Evolutionary conservation across 2,329 filamentous ascomycete species (phyloP), one percentile per base, ranked within the genome.

Genomic region (Pseudogymnoascus sp.): DNA sequence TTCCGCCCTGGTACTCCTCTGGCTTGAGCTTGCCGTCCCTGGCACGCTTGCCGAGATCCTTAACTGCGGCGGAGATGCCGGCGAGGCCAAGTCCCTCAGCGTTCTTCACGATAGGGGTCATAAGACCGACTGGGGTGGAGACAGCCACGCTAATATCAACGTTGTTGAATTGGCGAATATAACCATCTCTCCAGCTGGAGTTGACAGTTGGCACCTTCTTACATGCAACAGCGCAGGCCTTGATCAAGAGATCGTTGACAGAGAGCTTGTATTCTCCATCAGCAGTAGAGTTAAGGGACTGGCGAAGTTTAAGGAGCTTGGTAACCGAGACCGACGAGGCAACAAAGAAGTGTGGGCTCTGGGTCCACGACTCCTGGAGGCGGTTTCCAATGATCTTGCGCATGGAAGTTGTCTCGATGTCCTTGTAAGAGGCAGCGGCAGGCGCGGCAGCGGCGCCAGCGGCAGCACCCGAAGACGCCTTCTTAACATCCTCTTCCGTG

Each of bases 161-260:
- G 59, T 82, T 88, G 77, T 88, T 91, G 84, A 91, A 90, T 77
- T 96, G 89, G 69, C 94, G 91, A 77, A 99, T 95, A 69, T 88
- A 81, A 65, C 90, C 91, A 69, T 86, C 87, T 70, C 88, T 85
- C 92, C 94, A 99, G 74, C 89, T 92, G 57, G 92, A 92, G 83
- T 99, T 99, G 76, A 92, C 94, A 65, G 89, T 83, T 62, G 94
- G 94, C 56, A 97, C 92, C 83, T 96, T 96, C 78, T 87, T 87
- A 73, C 88, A 90, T 63, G 94, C 94, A 64, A 89, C 79, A 62
- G 84, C 89, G 61, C 92, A 89, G 67, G 92, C 94, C 84, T 99
- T 99, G 82, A 99, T 90, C 65, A 99, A 82, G 82, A 99, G 96
- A 77, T 99, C 94, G 77, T 99, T 99, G 77, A 99, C 90, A n/a